These are phyloP conservation scores for Ascoidea tarda DNA, from an alignment of 805 yeast species.

Conservation along the genomic window DNA sequence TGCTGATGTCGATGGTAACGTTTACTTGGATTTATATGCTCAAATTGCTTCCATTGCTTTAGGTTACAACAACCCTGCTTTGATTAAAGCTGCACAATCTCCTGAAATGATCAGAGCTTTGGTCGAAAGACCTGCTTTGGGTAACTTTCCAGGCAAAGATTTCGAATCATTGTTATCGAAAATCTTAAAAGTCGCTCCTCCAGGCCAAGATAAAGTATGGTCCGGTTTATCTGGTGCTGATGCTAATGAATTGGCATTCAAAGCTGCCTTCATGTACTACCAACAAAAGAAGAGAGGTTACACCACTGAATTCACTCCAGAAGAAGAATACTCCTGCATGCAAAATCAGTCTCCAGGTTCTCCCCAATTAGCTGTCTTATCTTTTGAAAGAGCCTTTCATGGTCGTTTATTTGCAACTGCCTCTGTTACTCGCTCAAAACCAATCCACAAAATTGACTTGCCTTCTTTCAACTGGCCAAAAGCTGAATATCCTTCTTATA, in stretches of 20 bases:
- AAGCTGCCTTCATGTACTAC: conserved; percentile 57
- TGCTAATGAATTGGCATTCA: conserved; percentile 59
- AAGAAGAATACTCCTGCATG: conserved; percentile 35
- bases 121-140: conserved; percentile 56
- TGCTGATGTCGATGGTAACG: conserved; percentile 52
- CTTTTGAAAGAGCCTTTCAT: conserved; percentile 41
- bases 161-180: conserved; percentile 31
- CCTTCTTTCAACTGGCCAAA: conserved; percentile 50
- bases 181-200: conserved; percentile 49
- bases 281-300: conserved; percentile 38
- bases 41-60: conserved; percentile 60
- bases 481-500: conserved; percentile 37
- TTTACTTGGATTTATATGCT: conserved; percentile 49
- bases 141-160: conserved; percentile 48
- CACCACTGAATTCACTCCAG: conserved; percentile 25
- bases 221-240: conserved; percentile 55
- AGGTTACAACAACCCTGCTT: conserved; percentile 58
- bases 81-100: conserved; percentile 42
- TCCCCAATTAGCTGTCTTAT: conserved; percentile 36
- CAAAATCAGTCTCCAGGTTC: conserved; percentile 36
- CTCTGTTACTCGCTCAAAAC: conserved; percentile 41
- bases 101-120: conserved; percentile 50
- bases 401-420: conserved; percentile 43
- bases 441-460: conserved; percentile 41
- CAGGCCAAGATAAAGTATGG: conserved; percentile 45